Evolutionary conservation across 306 rosid species (phyloP).

Genomic region (Vicia villosa): DNA sequence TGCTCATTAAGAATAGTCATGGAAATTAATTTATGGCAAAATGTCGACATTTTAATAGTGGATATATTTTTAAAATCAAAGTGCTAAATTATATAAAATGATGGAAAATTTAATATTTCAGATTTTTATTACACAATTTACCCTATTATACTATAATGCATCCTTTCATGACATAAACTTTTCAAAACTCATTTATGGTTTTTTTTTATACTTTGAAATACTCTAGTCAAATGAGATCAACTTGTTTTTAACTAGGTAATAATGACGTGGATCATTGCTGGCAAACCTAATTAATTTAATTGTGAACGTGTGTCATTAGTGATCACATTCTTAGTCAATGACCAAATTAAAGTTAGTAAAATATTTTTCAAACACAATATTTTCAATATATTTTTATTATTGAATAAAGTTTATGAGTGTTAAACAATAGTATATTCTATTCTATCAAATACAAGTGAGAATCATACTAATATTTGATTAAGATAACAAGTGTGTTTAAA

Average conservation of each 20-base stretch:
- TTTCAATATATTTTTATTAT: not conserved
- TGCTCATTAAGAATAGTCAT: not conserved
- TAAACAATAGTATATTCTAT: not conserved
- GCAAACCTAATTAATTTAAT: slow-evolving; percentile 3
- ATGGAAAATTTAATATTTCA: not conserved
- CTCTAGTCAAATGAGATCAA: slow-evolving; percentile 30
- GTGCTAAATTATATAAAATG: not conserved
- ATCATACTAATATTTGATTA: not conserved
- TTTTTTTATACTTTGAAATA: not conserved
- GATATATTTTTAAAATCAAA: no score
- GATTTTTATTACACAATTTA: no score
- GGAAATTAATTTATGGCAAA: not conserved
- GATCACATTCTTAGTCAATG: slow-evolving; percentile 20
- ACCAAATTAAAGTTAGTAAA: not conserved
- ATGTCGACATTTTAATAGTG: not conserved
- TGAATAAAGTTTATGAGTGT: not conserved
- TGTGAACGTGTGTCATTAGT: slow-evolving; percentile 26
- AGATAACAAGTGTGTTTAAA: not conserved
- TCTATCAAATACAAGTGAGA: not conserved
- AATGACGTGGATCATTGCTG: slow-evolving; percentile 35
- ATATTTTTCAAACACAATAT: not conserved
- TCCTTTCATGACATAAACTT: not conserved
- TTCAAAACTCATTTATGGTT: not conserved
- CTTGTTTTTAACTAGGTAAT: slow-evolving; percentile 23
- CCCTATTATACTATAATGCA: no score